Conservation (phyloP, 805 yeast genomes). For the Barnettozyma salicaria region DNA sequence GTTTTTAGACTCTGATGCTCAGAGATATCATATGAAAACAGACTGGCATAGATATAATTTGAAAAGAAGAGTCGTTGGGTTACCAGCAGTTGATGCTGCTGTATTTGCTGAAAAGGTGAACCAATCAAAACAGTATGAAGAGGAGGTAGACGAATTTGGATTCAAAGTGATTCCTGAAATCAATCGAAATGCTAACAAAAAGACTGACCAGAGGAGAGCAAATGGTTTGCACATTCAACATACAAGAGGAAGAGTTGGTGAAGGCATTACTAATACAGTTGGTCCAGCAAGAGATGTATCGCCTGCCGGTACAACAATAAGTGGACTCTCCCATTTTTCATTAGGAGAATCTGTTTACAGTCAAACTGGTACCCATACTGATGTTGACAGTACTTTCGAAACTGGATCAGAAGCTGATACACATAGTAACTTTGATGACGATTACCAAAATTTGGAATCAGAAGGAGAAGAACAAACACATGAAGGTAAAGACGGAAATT, state of each 20-base stretch:
- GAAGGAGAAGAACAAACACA: slow-evolving; percentile 25
- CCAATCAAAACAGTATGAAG: slow-evolving; percentile 28
- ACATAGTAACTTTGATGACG: slow-evolving; percentile 32
- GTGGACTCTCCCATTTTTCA: slow-evolving; percentile 52
- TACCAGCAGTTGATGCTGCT: slow-evolving; percentile 67
- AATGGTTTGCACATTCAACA: slow-evolving; percentile 14
- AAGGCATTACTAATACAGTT: slow-evolving; percentile 4
- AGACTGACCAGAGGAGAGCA: slow-evolving; percentile 10
- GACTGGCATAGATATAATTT: slow-evolving; percentile 98
- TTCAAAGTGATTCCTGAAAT: slow-evolving; percentile 30
- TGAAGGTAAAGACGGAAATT: slow-evolving; percentile 14
- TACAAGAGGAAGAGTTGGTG: slow-evolving; percentile 26
- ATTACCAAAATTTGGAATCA: slow-evolving; percentile 18
- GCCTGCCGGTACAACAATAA: slow-evolving; percentile 49
- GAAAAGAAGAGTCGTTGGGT: slow-evolving; percentile 83
- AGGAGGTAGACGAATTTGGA: slow-evolving; percentile 35
- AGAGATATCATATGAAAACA: slow-evolving; percentile 90
- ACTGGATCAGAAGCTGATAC: slow-evolving; percentile 48
- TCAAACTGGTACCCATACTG: slow-evolving; percentile 30
- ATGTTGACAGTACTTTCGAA: slow-evolving; percentile 32
- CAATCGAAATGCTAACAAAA: neutral
- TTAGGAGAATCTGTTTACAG: slow-evolving; percentile 40
- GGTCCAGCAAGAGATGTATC: slow-evolving; percentile 34
- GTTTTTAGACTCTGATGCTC: slow-evolving; percentile 77
- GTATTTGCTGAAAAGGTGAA: slow-evolving; percentile 35